phyloP scores from a whole-genome alignment of 2,329 filamentous ascomycete species.

The Paecilomyces formosus region DNA sequence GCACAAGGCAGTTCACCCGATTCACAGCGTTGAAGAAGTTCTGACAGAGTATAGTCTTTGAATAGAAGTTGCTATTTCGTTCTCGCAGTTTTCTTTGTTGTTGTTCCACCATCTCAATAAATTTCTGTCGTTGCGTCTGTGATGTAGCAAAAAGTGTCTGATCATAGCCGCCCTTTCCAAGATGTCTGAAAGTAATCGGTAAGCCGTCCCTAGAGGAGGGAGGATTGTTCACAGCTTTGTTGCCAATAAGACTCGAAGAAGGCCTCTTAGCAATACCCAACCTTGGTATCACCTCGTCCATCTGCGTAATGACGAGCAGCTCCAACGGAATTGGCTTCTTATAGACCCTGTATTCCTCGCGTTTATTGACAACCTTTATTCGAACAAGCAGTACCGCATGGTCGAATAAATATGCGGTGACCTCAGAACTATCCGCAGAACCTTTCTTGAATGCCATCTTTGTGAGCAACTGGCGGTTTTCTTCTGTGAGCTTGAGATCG shows the following conservation, averaged over 20 bases:
- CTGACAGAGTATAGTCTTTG: conserved; percentile 63
- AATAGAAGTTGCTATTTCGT: conserved; percentile 60
- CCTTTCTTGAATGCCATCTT: conserved; percentile 93
- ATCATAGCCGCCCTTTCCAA: conserved; percentile 94
- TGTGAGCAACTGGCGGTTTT: conserved; percentile 85
- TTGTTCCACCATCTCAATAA: conserved; percentile 89
- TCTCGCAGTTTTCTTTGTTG: conserved; percentile 83
- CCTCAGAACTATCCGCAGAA: conserved; percentile 78
- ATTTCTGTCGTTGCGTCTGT: conserved; percentile 82
- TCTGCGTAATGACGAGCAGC: conserved; percentile 85
- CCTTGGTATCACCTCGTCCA: conserved; percentile 89
- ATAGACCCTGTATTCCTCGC: conserved; percentile 91
- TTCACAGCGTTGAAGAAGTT: conserved; percentile 87
- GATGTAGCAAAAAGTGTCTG: conserved; percentile 81
- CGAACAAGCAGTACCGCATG: conserved; percentile 89
- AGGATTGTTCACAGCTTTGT: conserved; percentile 44
- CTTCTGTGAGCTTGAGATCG: conserved; percentile 88
- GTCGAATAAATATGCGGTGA: conserved; percentile 92
- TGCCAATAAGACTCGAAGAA: conserved; percentile 72
- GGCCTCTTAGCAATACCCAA: conserved; percentile 75
- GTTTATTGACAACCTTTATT: conserved; percentile 85
- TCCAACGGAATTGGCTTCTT: conserved; percentile 92
- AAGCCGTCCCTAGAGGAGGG: conserved; percentile 64
- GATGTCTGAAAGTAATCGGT: conserved; percentile 91
- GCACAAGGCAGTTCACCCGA: conserved; percentile 88